Evolutionary conservation across 2,329 filamentous ascomycete genomes (phyloP).

Genomic region (Beauveria rudraprayagi): DNA sequence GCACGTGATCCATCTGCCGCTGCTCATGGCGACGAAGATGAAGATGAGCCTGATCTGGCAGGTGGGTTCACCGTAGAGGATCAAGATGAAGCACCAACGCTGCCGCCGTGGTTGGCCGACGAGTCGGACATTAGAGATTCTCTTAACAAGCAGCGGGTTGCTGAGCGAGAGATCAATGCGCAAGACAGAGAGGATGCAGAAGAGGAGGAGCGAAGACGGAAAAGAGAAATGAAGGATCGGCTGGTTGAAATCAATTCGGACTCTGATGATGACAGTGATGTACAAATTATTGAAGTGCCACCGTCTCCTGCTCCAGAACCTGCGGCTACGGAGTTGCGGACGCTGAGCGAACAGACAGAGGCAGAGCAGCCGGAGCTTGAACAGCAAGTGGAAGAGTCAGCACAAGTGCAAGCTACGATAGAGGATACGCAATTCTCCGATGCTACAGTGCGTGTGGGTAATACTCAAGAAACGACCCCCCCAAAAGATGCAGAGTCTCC

Average conservation of each 20-base stretch:
- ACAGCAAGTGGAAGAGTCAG: neutral
- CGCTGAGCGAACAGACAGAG: neutral
- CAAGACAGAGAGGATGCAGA: slow-evolving; percentile 50
- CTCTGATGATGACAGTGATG: slow-evolving; percentile 47
- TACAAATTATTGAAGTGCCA: slow-evolving; percentile 48
- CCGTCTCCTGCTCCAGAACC: slow-evolving; percentile 22
- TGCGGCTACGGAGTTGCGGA: neutral
- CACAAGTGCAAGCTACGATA: neutral
- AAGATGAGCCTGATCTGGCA: slow-evolving; percentile 19
- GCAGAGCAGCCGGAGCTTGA: neutral
- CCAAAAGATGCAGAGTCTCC: slow-evolving; percentile 13
- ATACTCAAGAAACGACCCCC: neutral
- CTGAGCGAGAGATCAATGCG: slow-evolving; percentile 54
- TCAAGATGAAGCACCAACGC: slow-evolving; percentile 33
- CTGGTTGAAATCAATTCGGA: slow-evolving; percentile 57
- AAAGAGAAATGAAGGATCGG: slow-evolving; percentile 35
- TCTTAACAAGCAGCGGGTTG: slow-evolving; percentile 49
- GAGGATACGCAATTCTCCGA: neutral
- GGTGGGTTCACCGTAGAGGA: slow-evolving; percentile 29
- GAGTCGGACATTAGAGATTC: slow-evolving; percentile 58
- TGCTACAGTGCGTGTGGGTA: neutral
- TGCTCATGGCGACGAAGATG: slow-evolving; percentile 14
- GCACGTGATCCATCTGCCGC: neutral
- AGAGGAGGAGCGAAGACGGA: slow-evolving; percentile 44
- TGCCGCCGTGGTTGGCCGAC: slow-evolving; percentile 69